These are phyloP conservation scores for Eimeria tenella DNA, from an alignment of 169 alveolate genomes.

Conservation along the genomic window DNA sequence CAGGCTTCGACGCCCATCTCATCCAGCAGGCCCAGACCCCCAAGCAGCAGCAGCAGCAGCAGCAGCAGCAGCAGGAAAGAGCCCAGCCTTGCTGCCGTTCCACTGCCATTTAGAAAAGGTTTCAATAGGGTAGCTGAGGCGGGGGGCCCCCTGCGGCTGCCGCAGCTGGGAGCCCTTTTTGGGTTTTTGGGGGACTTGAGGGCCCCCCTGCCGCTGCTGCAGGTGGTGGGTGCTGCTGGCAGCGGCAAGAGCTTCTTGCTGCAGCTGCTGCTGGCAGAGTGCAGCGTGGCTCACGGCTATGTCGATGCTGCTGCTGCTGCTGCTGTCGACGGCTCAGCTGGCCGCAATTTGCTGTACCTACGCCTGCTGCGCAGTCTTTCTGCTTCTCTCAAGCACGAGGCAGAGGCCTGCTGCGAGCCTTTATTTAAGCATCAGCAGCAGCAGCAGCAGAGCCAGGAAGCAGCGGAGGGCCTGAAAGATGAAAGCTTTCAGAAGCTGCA, in stretches of 20 bases:
- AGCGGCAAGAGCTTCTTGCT: conserved; percentile 56
- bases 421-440: conserved; percentile 31
- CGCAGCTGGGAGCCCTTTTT: conserved; percentile 36
- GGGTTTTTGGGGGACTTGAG: conserved; percentile 52
- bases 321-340: conserved; percentile 50
- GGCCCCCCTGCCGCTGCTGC: conserved; percentile 51
- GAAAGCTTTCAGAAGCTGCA: background rate
- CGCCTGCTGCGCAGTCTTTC: conserved; percentile 22
- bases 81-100: conserved; percentile 23
- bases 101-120: conserved; percentile 39
- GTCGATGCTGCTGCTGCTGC: conserved; percentile 70
- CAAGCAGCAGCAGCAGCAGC: conserved; percentile 34
- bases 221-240: conserved; percentile 64
- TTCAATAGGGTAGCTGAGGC: background rate
- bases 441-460: conserved; percentile 39
- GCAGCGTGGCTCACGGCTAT: conserved; percentile 36
- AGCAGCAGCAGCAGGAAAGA: conserved; percentile 30
- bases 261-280: conserved; percentile 3
- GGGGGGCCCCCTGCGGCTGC: conserved; percentile 47
- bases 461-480: background rate
- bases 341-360: conserved; percentile 42
- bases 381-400: background rate
- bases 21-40: background rate
- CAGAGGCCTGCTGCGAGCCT: conserved; percentile 41
- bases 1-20: background rate